These are phyloP conservation scores for Boletus pseudopeckii DNA, from an alignment of 768 basidiomycete species.

Conservation along the genomic window DNA sequence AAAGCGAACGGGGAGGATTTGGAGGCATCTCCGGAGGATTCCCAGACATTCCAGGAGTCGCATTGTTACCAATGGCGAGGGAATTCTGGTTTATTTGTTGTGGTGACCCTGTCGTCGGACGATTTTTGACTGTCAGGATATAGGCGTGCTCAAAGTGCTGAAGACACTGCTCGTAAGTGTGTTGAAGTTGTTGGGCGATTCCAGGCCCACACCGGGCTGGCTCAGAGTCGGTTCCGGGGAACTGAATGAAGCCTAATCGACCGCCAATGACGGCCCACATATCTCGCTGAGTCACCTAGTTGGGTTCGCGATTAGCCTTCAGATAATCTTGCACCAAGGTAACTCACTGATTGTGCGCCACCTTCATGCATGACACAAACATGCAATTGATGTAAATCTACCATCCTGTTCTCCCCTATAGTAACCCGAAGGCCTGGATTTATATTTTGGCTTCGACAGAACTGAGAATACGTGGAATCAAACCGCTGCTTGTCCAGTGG, in stretches of 20 bases:
- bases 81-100: constrained; percentile 17
- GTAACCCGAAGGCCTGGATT: constrained; percentile 41
- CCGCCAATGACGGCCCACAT: constrained; percentile 66
- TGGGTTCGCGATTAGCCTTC: constrained; percentile 6
- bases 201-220: constrained; percentile 62
- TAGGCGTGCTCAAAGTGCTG: constrained; percentile 55
- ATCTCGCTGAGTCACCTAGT: constrained; percentile 54
- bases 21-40: constrained; percentile 20
- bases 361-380: constrained; percentile 56
- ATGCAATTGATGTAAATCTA: constrained; percentile 64
- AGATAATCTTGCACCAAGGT: not conserved
- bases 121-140: constrained; percentile 36
- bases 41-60: constrained; percentile 7
- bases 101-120: constrained; percentile 5
- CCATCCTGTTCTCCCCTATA: constrained; percentile 48
- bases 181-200: constrained; percentile 55
- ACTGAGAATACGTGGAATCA: constrained; percentile 48
- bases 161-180: constrained; percentile 60
- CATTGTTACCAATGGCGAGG: constrained; percentile 8
- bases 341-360: constrained; percentile 46
- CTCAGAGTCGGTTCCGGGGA: constrained; percentile 57
- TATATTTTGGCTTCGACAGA: constrained; percentile 40
- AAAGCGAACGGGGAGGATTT: constrained; percentile 6
- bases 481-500: constrained; percentile 53
- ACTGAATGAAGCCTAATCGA: constrained; percentile 62